Evolutionary conservation across 352 stramenopile genomes (phyloP), one percentile per base, ranked within the genome.

Genomic region (Phytophthora kernoviae): DNA sequence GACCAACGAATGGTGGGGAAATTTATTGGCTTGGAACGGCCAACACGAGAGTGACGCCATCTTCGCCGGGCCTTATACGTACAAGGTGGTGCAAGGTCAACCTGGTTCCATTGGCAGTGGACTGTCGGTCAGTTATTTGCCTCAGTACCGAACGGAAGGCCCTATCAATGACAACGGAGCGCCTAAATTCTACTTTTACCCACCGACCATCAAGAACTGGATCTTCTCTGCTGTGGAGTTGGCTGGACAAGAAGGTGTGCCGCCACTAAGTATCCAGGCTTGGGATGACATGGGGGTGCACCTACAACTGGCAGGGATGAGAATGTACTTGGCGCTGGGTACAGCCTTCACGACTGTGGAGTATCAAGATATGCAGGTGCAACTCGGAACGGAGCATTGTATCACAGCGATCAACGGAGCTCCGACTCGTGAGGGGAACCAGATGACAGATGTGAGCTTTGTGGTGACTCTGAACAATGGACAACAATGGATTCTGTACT

Each of bases 1-100:
- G 11, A 94, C 86, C 12, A 94, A 94, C 58, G 77, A 82, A 10
- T 94, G 86, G 86, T 94, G 86, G 86, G 86, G 86, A 48, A 94
- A 94, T 53, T 67, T 94, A 41, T 58, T 94, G 17, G 81, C 83
- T 8, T 90, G 68, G 68, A 60, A 87, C 51, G 65, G 63, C 17
- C 41, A 77, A 18, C 72, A 65, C 22, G 81, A 91, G 36, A 90
- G 81, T 27, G 86, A 93, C 50, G 78, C 86, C 40, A 64, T 92
- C 43, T 93, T 92, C 50, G 65, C 78, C 1, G 79, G 79, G 6
- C 80, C 86, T 32, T 93, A 92, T 69, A 83, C 82, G 40, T 80
- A 90, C 64, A 78, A 81, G 40, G 50, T 90, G 14, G 65, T 80
- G 37, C 58, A 62, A 15, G 54, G 58, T 11, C 54, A 78, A 41